Evolutionary conservation across 352 stramenopile species (phyloP).

Genomic region (Pythium dissimile): DNA sequence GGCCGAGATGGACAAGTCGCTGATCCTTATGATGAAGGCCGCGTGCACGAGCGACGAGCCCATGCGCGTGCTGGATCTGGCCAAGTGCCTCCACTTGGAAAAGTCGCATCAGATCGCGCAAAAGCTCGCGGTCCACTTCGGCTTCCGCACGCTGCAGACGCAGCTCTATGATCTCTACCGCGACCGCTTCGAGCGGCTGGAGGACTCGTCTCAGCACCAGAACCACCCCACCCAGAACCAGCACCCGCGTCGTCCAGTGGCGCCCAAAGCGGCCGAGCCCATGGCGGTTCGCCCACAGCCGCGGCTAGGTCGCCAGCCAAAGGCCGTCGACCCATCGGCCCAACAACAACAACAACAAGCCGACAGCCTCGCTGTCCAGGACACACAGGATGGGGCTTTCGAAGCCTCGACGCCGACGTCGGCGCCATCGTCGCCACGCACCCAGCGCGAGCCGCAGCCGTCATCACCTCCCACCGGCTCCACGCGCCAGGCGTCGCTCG

Average conservation of each 20-base stretch:
- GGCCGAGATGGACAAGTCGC: constrained; percentile 78
- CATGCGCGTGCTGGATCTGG: constrained; percentile 65
- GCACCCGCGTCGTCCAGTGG: background rate
- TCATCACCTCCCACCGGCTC: constrained; percentile 12
- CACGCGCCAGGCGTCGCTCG: background rate
- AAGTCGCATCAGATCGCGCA: constrained; percentile 84
- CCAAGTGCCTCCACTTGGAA: constrained; percentile 76
- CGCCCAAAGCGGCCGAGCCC: constrained; percentile 3
- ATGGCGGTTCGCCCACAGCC: constrained; percentile 20
- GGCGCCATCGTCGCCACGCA: constrained; percentile 16
- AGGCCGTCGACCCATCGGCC: constrained; percentile 1
- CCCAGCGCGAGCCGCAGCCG: background rate
- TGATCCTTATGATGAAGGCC: constrained; percentile 84
- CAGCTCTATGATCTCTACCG: constrained; percentile 75
- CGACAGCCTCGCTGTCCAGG: no score
- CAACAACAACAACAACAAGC: constrained; percentile 6
- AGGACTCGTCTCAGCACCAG: background rate
- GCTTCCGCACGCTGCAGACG: constrained; percentile 60
- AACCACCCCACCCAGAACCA: background rate
- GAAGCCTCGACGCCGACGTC: background rate
- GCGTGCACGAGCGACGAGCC: constrained; percentile 67
- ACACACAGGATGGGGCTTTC: background rate
- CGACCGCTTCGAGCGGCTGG: constrained; percentile 45
- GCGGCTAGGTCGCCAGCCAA: constrained; percentile 17
- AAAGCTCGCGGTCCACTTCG: constrained; percentile 80